Evolutionary conservation across 495 filamentous ascomycete species (phyloP), one percentile per base, ranked within the genome.

Genomic region (Massariosphaeria phaeospora): DNA sequence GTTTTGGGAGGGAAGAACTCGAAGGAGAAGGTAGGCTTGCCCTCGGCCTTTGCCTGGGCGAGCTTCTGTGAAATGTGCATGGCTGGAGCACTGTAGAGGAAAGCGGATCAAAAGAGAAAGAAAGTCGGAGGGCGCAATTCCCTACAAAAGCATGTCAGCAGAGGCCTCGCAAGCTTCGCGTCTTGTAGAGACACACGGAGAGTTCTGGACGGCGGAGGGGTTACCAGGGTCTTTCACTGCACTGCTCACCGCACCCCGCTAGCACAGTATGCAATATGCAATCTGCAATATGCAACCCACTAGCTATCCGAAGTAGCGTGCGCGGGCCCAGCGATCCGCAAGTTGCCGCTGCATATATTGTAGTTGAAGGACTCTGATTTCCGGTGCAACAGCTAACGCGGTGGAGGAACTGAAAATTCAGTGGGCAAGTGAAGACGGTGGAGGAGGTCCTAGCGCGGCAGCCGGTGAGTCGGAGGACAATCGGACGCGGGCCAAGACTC

Each of bases 1-100:
- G 94, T 99, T 74, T 99, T 99, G n/a, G 94, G 94, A 39, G 94
- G 91, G 72, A 97, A 99, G 77, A 95, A 99, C 73, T 99, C 94
- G 70, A 99, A 99, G 25, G 94, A 97, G 78, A 96, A 95, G 48
- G 86, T 88, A 41, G 90, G 84, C 59, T 82, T 79, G 67, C 81
- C 80, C 55, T 84, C 79, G 55, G 76, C 75, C 64, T 88, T 78
- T 73, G 88, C 85, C 64, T 91, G 87, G 57, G 85, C 79, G 59
- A 99, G 76, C 79, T 96, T 96, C 57, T 94, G 85, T 49, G 80
- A 85, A 77, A 99, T 91, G 76, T 97, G 94, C 83, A 86, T 86
- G 43, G 52, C 46, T 55, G 23, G 23, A 33, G 17, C 13, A 36
- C n/a, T n/a, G 21, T 21, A 21, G 30, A 12, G 46, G 25, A 27